Base-by-base conservation (phyloP, 2,329 filamentous ascomycete species). In the Pezicula neosporulosa region DNA sequence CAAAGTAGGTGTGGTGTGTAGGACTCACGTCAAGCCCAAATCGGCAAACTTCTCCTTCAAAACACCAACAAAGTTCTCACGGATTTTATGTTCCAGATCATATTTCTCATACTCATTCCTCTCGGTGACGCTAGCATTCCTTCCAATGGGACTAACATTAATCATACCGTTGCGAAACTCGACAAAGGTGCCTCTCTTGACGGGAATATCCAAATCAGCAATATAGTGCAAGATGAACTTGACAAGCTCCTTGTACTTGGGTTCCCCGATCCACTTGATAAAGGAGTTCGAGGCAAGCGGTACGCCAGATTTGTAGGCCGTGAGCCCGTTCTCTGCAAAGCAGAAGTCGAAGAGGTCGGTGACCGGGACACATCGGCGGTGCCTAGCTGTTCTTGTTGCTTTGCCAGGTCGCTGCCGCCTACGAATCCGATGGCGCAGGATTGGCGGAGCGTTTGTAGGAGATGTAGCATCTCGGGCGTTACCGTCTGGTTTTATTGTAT, bases 301-400 rank as follows among this genome's bases (percentile, higher is more conserved):
- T 68, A 85, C 72, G 63, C 93, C 94, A 65, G 92, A 74, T 66
- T 91, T 90, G 79, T 81, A 96, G 41, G 93, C 94, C 2, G 89
- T 95, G 61, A 99, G 83, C 10, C 94, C 94, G 74, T 99, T 99
- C 77, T 99, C 94, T 53, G 91, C 78, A 76, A 99, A 99, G 82
- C 88, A 94, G 76, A 90, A 99, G 78, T 99, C 94, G 77, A 99
- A 99, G 65, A 97, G 85, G 56, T 83, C 77, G 48, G 85, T 91
- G 55, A 97, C 93, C 61, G 77, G 70, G 61, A 86, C 79, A 86
- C 79, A 27, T 73, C 70, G 52, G 80, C 74, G 4, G 82, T 80
- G 68, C 91, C 91, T 56, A 97, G 82, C 76, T 97, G 93, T 73
- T 97, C 94, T 73, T 97, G 90, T 74, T 97, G 94, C 78, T 99